phyloP scores from a whole-genome alignment of 2,329 filamentous ascomycete genomes.

The Aspergillus persii region DNA sequence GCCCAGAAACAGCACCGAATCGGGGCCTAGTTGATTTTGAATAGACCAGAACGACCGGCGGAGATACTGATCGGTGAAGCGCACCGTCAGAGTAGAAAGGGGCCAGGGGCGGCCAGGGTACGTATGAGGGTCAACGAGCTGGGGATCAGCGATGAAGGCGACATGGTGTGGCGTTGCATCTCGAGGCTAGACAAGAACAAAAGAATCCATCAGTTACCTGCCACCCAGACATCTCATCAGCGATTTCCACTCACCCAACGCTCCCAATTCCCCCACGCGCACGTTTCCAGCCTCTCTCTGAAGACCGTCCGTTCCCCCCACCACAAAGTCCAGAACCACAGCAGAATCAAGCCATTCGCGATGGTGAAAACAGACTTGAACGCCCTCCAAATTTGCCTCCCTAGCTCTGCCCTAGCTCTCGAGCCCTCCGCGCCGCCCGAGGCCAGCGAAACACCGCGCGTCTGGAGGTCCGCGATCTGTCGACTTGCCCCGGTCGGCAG shows the following conservation, averaged over 20 bases:
- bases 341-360: conserved; percentile 63
- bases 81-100: conserved; percentile 63
- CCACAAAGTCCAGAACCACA: conserved; percentile 76
- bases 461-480: conserved; percentile 20
- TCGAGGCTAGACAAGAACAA: conserved; percentile 58
- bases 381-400: conserved; percentile 10
- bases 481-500: conserved; percentile 22
- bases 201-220: neutral
- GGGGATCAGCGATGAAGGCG: conserved; percentile 82
- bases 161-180: conserved; percentile 79
- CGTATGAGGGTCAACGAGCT: conserved; percentile 91
- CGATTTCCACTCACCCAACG: conserved; percentile 65
- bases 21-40: conserved; percentile 72
- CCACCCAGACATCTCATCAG: neutral
- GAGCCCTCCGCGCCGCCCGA: conserved; percentile 5
- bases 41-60: conserved; percentile 76
- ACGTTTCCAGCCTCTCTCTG: conserved; percentile 65
- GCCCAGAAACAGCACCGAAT: conserved; percentile 86
- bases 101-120: conserved; percentile 81
- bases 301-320: conserved; percentile 86
- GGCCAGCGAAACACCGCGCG: neutral
- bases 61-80: conserved; percentile 87
- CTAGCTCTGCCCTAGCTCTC: conserved; percentile 16
- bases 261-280: conserved; percentile 87
- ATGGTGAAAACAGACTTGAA: conserved; percentile 38